A percentile compares a stretch with the other conserved stretches of the same genome.
Evolutionary conservation across 2,329 filamentous ascomycete species (phyloP).

Genomic region (Aspergillus sp.): DNA sequence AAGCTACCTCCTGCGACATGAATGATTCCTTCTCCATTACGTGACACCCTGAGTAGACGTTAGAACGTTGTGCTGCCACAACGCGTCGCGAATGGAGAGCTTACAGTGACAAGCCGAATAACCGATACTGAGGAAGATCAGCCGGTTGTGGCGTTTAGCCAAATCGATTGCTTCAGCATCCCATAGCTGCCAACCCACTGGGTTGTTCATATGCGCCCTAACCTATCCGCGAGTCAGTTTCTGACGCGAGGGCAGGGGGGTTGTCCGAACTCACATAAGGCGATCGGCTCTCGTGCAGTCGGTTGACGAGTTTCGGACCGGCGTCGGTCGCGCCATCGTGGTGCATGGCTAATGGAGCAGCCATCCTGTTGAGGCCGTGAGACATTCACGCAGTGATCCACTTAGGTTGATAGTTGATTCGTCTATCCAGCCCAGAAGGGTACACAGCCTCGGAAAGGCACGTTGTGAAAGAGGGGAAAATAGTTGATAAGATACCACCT

Average conservation of each 20-base stretch:
- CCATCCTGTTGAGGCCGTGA: constrained; percentile 27
- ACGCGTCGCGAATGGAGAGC: constrained; percentile 33
- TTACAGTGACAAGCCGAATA: constrained; percentile 94
- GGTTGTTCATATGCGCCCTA: constrained; percentile 73
- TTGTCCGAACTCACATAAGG: constrained; percentile 36
- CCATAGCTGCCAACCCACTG: constrained; percentile 90
- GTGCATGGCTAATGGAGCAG: constrained; percentile 30
- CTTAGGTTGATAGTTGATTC: constrained; percentile 14
- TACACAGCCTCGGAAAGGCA: constrained; percentile 14
- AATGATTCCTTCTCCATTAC: constrained; percentile 94
- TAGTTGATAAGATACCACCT: constrained; percentile 13
- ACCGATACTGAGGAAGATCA: constrained; percentile 92
- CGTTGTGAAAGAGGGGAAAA: constrained; percentile 10
- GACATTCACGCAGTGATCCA: constrained; percentile 10
- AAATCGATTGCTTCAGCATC: constrained; percentile 73
- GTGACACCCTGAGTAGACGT: constrained; percentile 65
- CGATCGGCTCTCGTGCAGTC: constrained; percentile 62
- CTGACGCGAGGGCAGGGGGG: neutral
- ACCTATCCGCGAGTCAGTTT: constrained; percentile 50
- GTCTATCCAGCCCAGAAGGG: constrained; percentile 21
- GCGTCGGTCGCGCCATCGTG: constrained; percentile 26
- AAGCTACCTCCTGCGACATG: constrained; percentile 75
- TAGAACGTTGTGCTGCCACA: constrained; percentile 11
- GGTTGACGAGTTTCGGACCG: constrained; percentile 52
- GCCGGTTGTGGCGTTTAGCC: constrained; percentile 77